Percentiles rank a stretch among this genome's conserved stretches.
These are phyloP conservation scores for Linnemannia zychae DNA, from an alignment of 192 early-diverging fungal species.

Conservation along the genomic window DNA sequence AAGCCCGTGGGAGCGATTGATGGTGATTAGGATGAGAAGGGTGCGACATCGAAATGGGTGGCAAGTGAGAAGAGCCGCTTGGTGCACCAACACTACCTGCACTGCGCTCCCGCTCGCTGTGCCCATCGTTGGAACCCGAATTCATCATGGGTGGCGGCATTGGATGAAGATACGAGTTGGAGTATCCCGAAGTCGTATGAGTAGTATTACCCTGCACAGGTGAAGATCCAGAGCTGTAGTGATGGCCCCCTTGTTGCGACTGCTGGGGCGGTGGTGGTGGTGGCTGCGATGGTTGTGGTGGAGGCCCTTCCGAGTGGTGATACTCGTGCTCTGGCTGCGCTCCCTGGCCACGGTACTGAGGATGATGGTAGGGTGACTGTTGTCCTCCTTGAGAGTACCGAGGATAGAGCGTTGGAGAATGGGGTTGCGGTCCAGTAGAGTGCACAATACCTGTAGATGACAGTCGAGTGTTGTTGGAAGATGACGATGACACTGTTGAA, in stretches of 20 bases:
- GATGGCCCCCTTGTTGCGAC: conserved; percentile 36
- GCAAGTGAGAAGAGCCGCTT: conserved; percentile 19
- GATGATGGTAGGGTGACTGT: conserved; percentile 30
- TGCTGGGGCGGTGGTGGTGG: conserved; percentile 14
- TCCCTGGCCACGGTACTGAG: conserved; percentile 30
- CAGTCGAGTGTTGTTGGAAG: conserved; percentile 37
- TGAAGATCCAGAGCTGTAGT: conserved; percentile 25
- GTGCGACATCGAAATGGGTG: conserved; percentile 30
- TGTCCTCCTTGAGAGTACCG: conserved; percentile 29
- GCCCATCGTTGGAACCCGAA: conserved; percentile 6
- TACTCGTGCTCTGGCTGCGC: conserved; percentile 38
- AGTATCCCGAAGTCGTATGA: conserved; percentile 28
- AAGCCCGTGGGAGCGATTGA: conserved; percentile 22
- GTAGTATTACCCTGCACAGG: conserved; percentile 16
- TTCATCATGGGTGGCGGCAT: conserved; percentile 11
- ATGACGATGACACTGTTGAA: conserved; percentile 40
- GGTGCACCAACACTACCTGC: background rate
- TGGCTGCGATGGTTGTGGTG: conserved; percentile 25
- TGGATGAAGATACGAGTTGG: conserved; percentile 28
- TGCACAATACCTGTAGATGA: conserved; percentile 51
- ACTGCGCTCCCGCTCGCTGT: conserved; percentile 22
- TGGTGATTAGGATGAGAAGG: conserved; percentile 29
- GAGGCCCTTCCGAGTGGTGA: conserved; percentile 24
- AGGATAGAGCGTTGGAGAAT: conserved; percentile 34
- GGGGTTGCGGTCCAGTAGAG: conserved; percentile 28